Evolutionary conservation across 192 early-diverging fungal species (phyloP).

Genomic region (Gaertneriomyces sp.): DNA sequence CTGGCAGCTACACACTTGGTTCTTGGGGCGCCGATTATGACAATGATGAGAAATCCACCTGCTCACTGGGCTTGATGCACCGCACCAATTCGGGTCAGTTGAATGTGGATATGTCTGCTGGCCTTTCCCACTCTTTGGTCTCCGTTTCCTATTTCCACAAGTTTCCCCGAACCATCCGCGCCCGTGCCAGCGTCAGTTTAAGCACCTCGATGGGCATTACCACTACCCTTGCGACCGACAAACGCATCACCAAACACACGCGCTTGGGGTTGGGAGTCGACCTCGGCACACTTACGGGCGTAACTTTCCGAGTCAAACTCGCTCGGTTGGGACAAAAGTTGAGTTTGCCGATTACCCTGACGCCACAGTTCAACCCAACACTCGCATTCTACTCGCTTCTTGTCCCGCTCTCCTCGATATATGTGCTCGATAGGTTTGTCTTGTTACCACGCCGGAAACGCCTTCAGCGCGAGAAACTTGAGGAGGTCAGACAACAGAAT

Average conservation of each 20-base stretch:
- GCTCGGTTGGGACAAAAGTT: constrained; percentile 51
- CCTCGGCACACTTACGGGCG: constrained; percentile 36
- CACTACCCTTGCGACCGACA: constrained; percentile 36
- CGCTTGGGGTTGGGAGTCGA: constrained; percentile 47
- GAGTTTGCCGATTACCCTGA: constrained; percentile 44
- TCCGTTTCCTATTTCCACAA: constrained; percentile 31
- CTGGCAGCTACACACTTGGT: constrained; percentile 69
- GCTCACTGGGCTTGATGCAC: constrained; percentile 39
- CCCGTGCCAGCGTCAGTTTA: constrained; percentile 29
- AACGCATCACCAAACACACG: constrained; percentile 38
- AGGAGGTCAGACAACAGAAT: constrained; percentile 43
- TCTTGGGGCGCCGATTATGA: constrained; percentile 55
- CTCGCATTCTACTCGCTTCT: constrained; percentile 36
- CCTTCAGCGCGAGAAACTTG: constrained; percentile 23
- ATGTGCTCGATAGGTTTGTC: constrained; percentile 37
- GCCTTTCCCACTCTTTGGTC: constrained; percentile 31
- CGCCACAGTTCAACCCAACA: constrained; percentile 42
- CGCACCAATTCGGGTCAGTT: constrained; percentile 22
- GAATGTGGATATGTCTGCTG: constrained; percentile 40
- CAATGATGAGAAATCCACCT: constrained; percentile 20
- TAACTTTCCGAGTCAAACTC: constrained; percentile 42
- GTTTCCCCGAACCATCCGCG: constrained; percentile 33
- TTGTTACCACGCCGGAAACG: constrained; percentile 35
- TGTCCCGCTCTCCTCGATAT: constrained; percentile 31
- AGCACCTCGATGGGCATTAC: constrained; percentile 38